phyloP scores from a whole-genome alignment of 192 early-diverging fungal species.

The Coemansia sp. region DNA sequence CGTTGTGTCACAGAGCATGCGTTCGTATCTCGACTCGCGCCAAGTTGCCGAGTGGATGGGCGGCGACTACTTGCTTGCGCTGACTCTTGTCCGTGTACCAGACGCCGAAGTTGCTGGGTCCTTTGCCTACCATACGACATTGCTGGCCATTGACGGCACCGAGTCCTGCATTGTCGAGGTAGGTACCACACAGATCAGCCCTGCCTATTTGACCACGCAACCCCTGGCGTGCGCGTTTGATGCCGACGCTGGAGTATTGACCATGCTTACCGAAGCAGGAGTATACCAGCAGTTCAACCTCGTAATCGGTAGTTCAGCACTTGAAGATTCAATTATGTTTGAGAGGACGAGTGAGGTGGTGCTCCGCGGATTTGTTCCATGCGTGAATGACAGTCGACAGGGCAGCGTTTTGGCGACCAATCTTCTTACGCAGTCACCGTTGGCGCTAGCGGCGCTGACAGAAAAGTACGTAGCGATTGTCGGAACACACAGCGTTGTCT shows the following conservation, averaged over 20 bases:
- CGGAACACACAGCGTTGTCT: slow-evolving; percentile 54
- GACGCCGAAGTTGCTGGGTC: slow-evolving; percentile 18
- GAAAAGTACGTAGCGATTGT: slow-evolving; percentile 52
- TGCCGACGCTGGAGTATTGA: slow-evolving; percentile 44
- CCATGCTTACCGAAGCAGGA: slow-evolving; percentile 41
- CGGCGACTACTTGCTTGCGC: slow-evolving; percentile 33
- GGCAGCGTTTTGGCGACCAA: slow-evolving; percentile 16
- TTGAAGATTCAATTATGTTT: slow-evolving; percentile 46
- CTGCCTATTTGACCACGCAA: slow-evolving; percentile 30
- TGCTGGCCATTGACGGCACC: slow-evolving; percentile 33
- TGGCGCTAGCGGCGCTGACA: slow-evolving; percentile 41
- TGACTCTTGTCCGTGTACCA: slow-evolving; percentile 20
- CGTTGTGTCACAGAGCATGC: slow-evolving; percentile 53
- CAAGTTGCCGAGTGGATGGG: slow-evolving; percentile 52
- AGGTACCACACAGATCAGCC: slow-evolving; percentile 48
- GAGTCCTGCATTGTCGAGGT: slow-evolving; percentile 37
- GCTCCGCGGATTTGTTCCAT: slow-evolving; percentile 52
- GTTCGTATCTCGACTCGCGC: slow-evolving; percentile 54
- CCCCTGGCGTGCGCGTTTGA: slow-evolving; percentile 51
- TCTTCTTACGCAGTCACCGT: slow-evolving; percentile 39
- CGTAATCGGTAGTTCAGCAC: slow-evolving; percentile 38
- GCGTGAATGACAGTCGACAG: slow-evolving; percentile 11
- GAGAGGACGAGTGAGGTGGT: slow-evolving; percentile 39
- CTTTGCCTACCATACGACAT: slow-evolving; percentile 29
- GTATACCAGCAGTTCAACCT: slow-evolving; percentile 40